Percentiles rank a stretch among this genome's conserved stretches.
Evolutionary conservation across 164 flowering plant genomes (phyloP).

Genomic region (Hamamelis virginiana): DNA sequence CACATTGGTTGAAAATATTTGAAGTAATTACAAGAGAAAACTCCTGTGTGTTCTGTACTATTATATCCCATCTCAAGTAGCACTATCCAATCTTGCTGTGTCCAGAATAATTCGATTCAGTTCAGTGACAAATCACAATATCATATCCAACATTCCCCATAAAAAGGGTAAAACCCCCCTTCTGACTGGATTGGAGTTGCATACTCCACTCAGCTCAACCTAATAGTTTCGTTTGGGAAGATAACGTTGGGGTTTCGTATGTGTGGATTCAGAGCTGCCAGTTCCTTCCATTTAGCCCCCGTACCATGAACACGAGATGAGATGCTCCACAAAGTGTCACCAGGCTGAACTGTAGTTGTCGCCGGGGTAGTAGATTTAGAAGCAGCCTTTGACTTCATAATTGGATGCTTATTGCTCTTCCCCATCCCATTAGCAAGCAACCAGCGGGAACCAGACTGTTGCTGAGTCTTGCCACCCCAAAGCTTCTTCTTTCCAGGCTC

Average conservation of each 20-base stretch:
- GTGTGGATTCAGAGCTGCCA: slow-evolving; percentile 62
- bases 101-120: background rate
- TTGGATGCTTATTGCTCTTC: slow-evolving; percentile 64
- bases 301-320: slow-evolving; percentile 70
- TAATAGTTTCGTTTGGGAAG: slow-evolving; percentile 55
- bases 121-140: background rate
- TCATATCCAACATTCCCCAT: background rate
- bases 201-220: slow-evolving; percentile 36
- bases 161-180: background rate
- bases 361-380: slow-evolving; percentile 36
- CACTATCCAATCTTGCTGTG: background rate
- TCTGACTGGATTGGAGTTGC: background rate
- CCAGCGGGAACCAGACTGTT: slow-evolving; percentile 96
- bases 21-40: background rate
- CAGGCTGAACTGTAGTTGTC: slow-evolving; percentile 57
- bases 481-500: slow-evolving; percentile 47
- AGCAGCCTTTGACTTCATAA: slow-evolving; percentile 60
- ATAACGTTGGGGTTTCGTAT: slow-evolving; percentile 72
- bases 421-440: slow-evolving; percentile 86
- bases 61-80: background rate
- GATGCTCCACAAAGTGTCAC: slow-evolving; percentile 86
- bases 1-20: background rate
- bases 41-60: too few species aligned
- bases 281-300: slow-evolving; percentile 66
- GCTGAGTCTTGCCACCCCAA: slow-evolving; percentile 60